Percentiles rank a stretch among this genome's conserved stretches.
phyloP scores from a whole-genome alignment of 768 basidiomycete genomes.

The Rubroboletus pulcherrimus region DNA sequence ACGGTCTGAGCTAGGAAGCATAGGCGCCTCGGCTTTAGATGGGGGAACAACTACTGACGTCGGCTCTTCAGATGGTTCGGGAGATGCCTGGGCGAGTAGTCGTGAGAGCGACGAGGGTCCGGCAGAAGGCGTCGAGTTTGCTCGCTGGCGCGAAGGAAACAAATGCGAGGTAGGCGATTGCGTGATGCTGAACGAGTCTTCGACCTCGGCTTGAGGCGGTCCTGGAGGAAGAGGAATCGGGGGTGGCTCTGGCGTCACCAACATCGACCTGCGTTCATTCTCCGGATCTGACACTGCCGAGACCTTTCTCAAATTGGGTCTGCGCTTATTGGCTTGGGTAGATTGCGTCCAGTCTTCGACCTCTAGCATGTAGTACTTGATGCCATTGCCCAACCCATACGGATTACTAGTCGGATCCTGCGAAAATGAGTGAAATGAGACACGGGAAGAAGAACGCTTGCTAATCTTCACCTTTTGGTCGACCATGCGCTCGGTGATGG shows the following conservation, averaged over 20 bases:
- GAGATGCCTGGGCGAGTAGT: conserved; percentile 68
- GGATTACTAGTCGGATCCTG: conserved; percentile 84
- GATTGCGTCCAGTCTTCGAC: conserved; percentile 92
- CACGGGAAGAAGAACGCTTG: not conserved
- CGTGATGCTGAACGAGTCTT: conserved; percentile 64
- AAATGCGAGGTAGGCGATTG: conserved; percentile 65
- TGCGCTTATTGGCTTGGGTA: conserved; percentile 55
- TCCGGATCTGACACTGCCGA: conserved; percentile 38
- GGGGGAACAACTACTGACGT: conserved; percentile 27
- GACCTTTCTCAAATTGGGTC: conserved; percentile 49
- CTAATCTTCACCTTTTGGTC: conserved; percentile 56
- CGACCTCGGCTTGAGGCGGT: conserved; percentile 67
- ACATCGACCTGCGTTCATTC: conserved; percentile 32
- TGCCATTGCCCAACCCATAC: conserved; percentile 83
- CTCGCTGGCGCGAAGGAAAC: conserved; percentile 58
- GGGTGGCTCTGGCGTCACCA: conserved; percentile 11
- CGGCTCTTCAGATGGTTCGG: conserved; percentile 33
- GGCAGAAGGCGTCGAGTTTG: conserved; percentile 64
- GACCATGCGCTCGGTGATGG: conserved; percentile 81
- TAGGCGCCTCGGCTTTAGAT: conserved; percentile 30
- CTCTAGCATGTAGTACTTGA: conserved; percentile 91
- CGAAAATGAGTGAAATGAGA: conserved; percentile 2
- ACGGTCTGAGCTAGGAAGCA: conserved; percentile 17
- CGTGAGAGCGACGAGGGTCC: conserved; percentile 80
- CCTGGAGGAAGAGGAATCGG: conserved; percentile 48